Conservation (phyloP, 2,329 filamentous ascomycete genomes). For the Curvularia verruculosa region DNA sequence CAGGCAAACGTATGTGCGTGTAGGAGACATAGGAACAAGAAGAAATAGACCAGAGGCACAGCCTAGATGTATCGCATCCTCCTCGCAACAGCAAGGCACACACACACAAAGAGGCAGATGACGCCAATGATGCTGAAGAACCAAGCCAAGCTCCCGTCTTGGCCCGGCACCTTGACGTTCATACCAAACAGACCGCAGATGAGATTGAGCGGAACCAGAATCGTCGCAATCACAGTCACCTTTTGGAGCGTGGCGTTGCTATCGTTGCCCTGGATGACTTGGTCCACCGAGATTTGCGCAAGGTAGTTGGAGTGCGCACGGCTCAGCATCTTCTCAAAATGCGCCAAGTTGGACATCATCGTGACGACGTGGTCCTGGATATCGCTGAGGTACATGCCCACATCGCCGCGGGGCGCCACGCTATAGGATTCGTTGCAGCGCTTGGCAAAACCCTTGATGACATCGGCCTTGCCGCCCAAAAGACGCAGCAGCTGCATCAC, state of each 20-base stretch:
- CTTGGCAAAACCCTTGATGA: conserved; percentile 96
- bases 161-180: conserved; percentile 79
- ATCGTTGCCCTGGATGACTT: conserved; percentile 83
- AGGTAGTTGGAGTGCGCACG: conserved; percentile 95
- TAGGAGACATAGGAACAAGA: not conserved
- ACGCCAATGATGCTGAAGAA: conserved; percentile 67
- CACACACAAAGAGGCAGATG: conserved; percentile 55
- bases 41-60: not conserved
- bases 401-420: conserved; percentile 93
- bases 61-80: conserved; percentile 51
- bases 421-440: conserved; percentile 98
- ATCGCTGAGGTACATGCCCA: conserved; percentile 93
- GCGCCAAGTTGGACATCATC: conserved; percentile 94
- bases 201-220: conserved; percentile 94
- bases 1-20: not conserved
- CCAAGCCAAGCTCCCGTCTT: conserved; percentile 56
- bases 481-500: conserved; percentile 93
- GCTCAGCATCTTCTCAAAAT: conserved; percentile 97
- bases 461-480: conserved; percentile 95
- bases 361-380: conserved; percentile 99
- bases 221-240: conserved; percentile 91
- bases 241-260: conserved; percentile 92
- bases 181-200: conserved; percentile 87
- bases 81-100: conserved; percentile 52
- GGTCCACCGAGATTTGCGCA: conserved; percentile 90